These are phyloP conservation scores for Lathyrus aphaca DNA, from an alignment of 306 rosid species.

Conservation along the genomic window DNA sequence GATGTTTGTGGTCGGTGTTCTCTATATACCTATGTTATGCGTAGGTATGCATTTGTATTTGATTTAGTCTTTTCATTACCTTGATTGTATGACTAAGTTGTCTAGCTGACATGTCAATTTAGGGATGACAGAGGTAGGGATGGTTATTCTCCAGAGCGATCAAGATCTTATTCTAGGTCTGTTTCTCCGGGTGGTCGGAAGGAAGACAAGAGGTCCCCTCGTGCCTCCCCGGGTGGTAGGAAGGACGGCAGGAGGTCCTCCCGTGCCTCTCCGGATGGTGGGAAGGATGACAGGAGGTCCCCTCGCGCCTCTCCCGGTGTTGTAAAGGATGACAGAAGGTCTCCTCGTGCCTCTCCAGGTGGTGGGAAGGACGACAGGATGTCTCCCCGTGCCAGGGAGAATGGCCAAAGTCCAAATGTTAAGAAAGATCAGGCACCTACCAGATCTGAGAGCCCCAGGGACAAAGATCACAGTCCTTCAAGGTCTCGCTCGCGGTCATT, in stretches of 20 bases:
- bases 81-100: constrained; percentile 7
- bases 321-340: constrained; percentile 29
- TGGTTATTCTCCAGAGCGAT: constrained; percentile 61
- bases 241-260: background rate
- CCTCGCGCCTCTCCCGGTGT: constrained; percentile 47
- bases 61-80: constrained; percentile 9
- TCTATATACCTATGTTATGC: constrained; percentile 10
- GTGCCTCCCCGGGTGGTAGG: constrained; percentile 16
- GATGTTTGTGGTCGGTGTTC: constrained; percentile 35
- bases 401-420: constrained; percentile 55
- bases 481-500: constrained; percentile 66
- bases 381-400: constrained; percentile 62
- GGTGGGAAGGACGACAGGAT: constrained; percentile 44
- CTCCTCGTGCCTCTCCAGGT: constrained; percentile 44
- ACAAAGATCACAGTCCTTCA: constrained; percentile 53
- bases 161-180: constrained; percentile 82
- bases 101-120: constrained; percentile 24
- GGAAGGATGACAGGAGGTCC: constrained; percentile 8
- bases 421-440: constrained; percentile 52
- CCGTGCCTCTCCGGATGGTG: constrained; percentile 50
- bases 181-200: constrained; percentile 53
- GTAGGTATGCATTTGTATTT: constrained; percentile 11
- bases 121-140: constrained; percentile 70
- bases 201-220: constrained; percentile 59
- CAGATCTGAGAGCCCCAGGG: constrained; percentile 65